Evolutionary conservation across 495 filamentous ascomycete species (phyloP).

Genomic region (Podospora bellae-mahoneyi): DNA sequence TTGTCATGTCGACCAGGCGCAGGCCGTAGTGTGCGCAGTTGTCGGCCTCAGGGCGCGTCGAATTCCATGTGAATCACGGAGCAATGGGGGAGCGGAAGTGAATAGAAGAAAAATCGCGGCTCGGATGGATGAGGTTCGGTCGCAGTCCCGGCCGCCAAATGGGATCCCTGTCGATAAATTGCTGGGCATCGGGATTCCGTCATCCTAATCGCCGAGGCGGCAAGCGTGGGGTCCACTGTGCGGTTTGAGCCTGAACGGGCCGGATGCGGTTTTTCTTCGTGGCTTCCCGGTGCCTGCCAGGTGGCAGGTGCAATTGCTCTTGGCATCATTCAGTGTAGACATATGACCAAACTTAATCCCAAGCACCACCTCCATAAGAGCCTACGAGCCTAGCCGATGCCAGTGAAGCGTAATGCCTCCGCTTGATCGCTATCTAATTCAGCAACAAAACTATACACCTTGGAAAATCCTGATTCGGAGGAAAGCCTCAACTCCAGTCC

Average conservation of each 20-base stretch:
- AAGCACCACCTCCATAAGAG: background rate
- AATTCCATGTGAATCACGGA: slow-evolving; percentile 17
- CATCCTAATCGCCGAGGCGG: slow-evolving; percentile 22
- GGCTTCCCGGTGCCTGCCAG: background rate
- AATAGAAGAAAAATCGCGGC: slow-evolving; percentile 20
- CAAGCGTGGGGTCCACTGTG: background rate
- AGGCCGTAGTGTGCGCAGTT: slow-evolving; percentile 8
- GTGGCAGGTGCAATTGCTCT: background rate
- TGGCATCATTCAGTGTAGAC: background rate
- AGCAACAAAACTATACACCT: background rate
- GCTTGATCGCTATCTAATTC: background rate
- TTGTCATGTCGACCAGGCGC: slow-evolving; percentile 28
- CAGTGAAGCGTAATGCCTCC: too few relatives aligned
- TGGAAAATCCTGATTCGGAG: background rate
- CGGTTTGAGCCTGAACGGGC: slow-evolving; percentile 8
- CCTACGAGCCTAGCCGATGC: background rate
- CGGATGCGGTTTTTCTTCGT: slow-evolving; percentile 18
- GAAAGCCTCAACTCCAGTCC: background rate
- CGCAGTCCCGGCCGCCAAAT: slow-evolving; percentile 8
- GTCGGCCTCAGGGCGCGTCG: slow-evolving; percentile 20
- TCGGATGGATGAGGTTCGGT: slow-evolving; percentile 17
- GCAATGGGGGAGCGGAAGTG: slow-evolving; percentile 2
- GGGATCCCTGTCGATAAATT: slow-evolving; percentile 14
- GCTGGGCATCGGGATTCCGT: slow-evolving; percentile 21
- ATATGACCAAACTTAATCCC: background rate